A percentile compares a stretch with the other conserved stretches of the same genome.
These are phyloP conservation scores for Coemansia sp. DNA, from an alignment of 192 early-diverging fungal genomes.

Conservation along the genomic window DNA sequence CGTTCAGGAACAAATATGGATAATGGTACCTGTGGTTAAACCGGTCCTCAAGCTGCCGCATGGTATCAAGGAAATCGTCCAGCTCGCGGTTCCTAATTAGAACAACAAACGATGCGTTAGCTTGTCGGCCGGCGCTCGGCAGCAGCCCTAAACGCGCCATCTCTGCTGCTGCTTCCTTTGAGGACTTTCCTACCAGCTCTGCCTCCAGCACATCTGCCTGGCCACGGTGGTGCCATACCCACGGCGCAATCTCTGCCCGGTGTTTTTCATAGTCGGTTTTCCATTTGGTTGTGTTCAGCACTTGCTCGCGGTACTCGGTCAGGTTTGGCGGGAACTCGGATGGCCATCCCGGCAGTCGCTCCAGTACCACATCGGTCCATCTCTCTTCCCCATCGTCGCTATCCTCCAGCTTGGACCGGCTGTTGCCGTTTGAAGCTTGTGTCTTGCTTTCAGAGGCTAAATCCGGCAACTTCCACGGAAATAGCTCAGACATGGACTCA, in stretches of 20 bases:
- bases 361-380: constrained; percentile 9
- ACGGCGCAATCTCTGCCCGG: constrained; percentile 48
- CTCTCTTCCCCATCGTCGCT: not conserved
- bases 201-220: constrained; percentile 19
- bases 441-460: too few species aligned
- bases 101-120: constrained; percentile 54
- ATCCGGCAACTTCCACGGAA: too few species aligned
- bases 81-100: constrained; percentile 59
- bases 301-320: constrained; percentile 20
- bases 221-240: constrained; percentile 53
- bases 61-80: constrained; percentile 43
- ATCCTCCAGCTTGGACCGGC: not conserved
- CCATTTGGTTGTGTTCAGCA: constrained; percentile 19
- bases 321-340: constrained; percentile 33
- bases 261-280: constrained; percentile 18
- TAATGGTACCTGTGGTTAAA: constrained; percentile 66
- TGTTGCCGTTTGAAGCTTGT: not conserved
- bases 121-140: constrained; percentile 3
- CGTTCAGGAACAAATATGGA: constrained; percentile 72
- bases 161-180: constrained; percentile 3
- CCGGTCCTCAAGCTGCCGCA: constrained; percentile 62
- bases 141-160: constrained; percentile 24
- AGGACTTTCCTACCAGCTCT: not conserved
- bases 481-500: too few species aligned
- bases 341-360: constrained; percentile 41